phyloP scores from a whole-genome alignment of 257 asterid genomes.

The Nicotiana undulata region DNA sequence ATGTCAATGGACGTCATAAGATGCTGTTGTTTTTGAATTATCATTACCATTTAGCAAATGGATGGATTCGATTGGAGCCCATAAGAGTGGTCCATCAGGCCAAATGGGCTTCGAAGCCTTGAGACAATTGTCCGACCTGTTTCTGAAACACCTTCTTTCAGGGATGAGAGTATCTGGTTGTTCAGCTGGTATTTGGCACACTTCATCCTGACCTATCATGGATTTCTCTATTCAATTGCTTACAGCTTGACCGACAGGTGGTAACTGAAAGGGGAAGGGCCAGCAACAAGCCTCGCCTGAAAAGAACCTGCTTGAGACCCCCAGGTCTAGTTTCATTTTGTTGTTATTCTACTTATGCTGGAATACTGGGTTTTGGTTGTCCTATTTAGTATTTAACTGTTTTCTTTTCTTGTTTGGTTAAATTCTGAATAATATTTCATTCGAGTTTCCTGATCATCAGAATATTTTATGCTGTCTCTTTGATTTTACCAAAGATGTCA shows the following conservation, averaged over 20 bases:
- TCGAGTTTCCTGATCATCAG: background rate
- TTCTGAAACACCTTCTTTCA: conserved; percentile 29
- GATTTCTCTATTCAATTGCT: conserved; percentile 42
- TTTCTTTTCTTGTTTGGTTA: background rate
- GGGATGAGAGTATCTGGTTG: conserved; percentile 20
- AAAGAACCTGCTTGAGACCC: conserved; percentile 57
- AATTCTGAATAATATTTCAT: background rate
- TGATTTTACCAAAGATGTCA: background rate
- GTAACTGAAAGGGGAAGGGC: conserved; percentile 57
- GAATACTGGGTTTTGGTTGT: background rate
- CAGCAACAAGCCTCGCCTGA: conserved; percentile 47
- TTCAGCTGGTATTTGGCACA: conserved; percentile 28
- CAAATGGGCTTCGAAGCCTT: conserved; percentile 55
- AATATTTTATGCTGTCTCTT: background rate
- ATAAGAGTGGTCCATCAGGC: background rate
- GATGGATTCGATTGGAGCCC: background rate
- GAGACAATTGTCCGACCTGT: conserved; percentile 53
- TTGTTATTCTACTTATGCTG: background rate
- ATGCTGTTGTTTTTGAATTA: background rate
- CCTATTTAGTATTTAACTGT: background rate
- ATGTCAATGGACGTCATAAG: background rate
- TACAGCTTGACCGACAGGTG: conserved; percentile 69
- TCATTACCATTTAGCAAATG: background rate
- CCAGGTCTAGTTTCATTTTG: conserved; percentile 35
- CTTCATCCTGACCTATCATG: conserved; percentile 28